Evolutionary conservation across 805 yeast genomes (phyloP).

Genomic region (Barnettozyma californica): DNA sequence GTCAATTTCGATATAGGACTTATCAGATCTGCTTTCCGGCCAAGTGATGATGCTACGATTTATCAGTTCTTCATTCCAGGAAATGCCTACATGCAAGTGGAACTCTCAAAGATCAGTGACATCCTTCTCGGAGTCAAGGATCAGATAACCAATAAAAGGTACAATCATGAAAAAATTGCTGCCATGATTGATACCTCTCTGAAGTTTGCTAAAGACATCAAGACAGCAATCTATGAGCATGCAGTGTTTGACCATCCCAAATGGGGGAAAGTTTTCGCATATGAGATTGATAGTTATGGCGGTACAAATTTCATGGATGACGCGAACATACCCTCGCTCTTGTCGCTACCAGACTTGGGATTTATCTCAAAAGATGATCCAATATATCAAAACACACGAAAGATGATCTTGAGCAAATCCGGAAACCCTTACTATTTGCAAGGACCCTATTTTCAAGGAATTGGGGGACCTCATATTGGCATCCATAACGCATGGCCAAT

Average conservation of each 20-base stretch:
- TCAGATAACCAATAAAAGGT: conserved; percentile 14
- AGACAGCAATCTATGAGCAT: conserved; percentile 51
- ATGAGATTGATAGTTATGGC: conserved; percentile 87
- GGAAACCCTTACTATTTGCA: conserved; percentile 77
- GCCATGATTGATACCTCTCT: conserved; percentile 26
- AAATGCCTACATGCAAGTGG: conserved; percentile 69
- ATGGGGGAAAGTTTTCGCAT: conserved; percentile 78
- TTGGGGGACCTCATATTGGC: conserved; percentile 92
- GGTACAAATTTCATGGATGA: conserved; percentile 76
- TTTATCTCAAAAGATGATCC: conserved; percentile 45
- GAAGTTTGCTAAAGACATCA: conserved; percentile 37
- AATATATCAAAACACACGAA: conserved; percentile 72
- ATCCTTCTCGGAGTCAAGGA: conserved; percentile 20
- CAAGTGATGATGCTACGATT: conserved; percentile 84
- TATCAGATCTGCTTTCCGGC: conserved; percentile 79
- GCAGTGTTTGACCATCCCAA: conserved; percentile 64
- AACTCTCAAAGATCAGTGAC: conserved; percentile 39
- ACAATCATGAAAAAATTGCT: conserved; percentile 15
- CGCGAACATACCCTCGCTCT: conserved; percentile 80
- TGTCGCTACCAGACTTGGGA: conserved; percentile 79
- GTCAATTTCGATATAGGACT: conserved; percentile 65
- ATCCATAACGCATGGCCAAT: conserved; percentile 84
- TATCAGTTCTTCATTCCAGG: conserved; percentile 81
- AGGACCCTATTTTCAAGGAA: conserved; percentile 64
- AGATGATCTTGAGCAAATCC: conserved; percentile 58